These are phyloP conservation scores for Boletus huronensis DNA, from an alignment of 768 basidiomycete genomes.

Conservation along the genomic window DNA sequence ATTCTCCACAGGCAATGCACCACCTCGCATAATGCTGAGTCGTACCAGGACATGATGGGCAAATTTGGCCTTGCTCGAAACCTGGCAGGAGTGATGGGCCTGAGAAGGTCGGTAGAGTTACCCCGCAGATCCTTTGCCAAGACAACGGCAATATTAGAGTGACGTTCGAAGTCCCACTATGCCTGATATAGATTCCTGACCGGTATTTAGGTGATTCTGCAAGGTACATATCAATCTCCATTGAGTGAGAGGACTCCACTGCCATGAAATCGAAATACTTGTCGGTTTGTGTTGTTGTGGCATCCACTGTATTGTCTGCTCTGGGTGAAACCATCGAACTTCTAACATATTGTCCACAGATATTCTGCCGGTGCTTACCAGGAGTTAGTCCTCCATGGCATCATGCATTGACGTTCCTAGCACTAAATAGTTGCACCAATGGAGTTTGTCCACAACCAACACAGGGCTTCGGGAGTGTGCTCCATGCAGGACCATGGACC, in stretches of 20 bases:
- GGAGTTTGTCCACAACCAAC: constrained; percentile 15
- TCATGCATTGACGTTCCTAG: constrained; percentile 18
- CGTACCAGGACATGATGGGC: constrained; percentile 1
- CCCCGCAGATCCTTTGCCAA: not conserved
- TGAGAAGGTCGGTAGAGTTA: not conserved
- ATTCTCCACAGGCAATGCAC: no score
- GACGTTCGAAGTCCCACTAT: not conserved
- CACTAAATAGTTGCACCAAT: constrained; percentile 15
- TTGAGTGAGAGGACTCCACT: not conserved
- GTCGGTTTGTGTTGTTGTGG: not conserved
- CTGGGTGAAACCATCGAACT: constrained; percentile 20
- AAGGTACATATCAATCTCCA: not conserved
- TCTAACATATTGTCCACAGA: not conserved
- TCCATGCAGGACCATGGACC: constrained; percentile 20
- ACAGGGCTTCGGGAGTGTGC: constrained; percentile 13
- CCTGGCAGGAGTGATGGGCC: not conserved
- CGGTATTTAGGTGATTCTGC: not conserved
- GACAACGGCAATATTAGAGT: not conserved
- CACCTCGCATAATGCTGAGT: not conserved
- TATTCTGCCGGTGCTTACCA: not conserved
- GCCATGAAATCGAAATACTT: constrained; percentile 11
- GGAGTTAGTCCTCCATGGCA: constrained; percentile 12
- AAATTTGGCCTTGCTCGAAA: constrained; percentile 7
- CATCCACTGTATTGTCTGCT: not conserved
- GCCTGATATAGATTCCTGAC: not conserved